These are phyloP conservation scores for Zymoseptoria crescenta DNA, from an alignment of 2,329 filamentous ascomycete genomes.

Conservation along the genomic window DNA sequence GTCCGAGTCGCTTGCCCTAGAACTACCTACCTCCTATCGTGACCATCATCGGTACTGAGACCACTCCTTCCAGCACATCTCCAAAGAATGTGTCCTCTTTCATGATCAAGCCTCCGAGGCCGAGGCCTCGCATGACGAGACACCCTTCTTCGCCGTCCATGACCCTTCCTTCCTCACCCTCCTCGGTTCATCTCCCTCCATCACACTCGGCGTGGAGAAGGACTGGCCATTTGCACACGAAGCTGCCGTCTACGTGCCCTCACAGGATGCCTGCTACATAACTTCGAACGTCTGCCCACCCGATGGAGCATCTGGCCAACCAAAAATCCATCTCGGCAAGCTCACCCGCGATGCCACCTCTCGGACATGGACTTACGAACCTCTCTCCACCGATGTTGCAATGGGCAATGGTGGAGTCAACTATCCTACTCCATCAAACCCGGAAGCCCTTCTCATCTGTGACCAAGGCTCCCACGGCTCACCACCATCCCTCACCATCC, in stretches of 20 bases:
- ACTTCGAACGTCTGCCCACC: slow-evolving; percentile 31
- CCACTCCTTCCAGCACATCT: slow-evolving; percentile 8
- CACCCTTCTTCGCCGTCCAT: slow-evolving; percentile 22
- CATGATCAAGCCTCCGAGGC: slow-evolving; percentile 4
- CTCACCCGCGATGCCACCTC: slow-evolving; percentile 10
- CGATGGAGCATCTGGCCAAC: slow-evolving; percentile 1
- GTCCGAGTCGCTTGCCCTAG: too few relatives aligned
- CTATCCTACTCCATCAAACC: slow-evolving; percentile 22
- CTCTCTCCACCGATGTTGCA: slow-evolving; percentile 28
- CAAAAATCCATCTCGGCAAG: slow-evolving; percentile 22
- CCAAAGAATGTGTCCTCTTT: slow-evolving; percentile 1
- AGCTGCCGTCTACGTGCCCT: slow-evolving; percentile 29
- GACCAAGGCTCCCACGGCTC: slow-evolving; percentile 22
- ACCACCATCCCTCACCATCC: slow-evolving; percentile 20
- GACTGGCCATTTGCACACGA: slow-evolving; percentile 33
- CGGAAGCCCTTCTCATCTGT: slow-evolving; percentile 28
- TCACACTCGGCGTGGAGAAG: slow-evolving; percentile 18
- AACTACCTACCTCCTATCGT: too few relatives aligned
- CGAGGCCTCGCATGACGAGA: slow-evolving; percentile 5
- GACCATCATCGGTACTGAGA: too few relatives aligned
- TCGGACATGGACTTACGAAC: slow-evolving; percentile 38
- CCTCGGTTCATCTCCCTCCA: slow-evolving; percentile 16
- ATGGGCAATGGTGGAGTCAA: slow-evolving; percentile 48
- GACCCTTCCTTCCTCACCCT: slow-evolving; percentile 22
- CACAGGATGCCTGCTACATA: slow-evolving; percentile 35